Conservation (phyloP, 345 rosid species). For the Ceriops decandra region DNA sequence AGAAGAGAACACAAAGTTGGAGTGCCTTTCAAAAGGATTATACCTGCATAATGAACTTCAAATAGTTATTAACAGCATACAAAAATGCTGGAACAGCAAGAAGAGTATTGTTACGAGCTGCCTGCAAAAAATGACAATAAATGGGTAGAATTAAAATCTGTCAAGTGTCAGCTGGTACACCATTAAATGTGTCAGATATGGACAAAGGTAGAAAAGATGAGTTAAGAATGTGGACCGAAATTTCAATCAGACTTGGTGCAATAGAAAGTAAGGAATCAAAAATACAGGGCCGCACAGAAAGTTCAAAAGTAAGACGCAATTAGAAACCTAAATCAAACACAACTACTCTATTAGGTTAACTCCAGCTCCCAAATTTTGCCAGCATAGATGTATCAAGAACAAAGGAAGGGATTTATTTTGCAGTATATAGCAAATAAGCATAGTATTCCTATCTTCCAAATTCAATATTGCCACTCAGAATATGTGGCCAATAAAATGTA, state of each 20-base stretch:
- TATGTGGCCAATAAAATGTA: background rate
- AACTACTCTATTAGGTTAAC: background rate
- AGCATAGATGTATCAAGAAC: background rate
- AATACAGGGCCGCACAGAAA: background rate
- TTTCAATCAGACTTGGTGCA: background rate
- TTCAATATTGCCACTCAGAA: conserved; percentile 2
- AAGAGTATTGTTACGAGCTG: conserved; percentile 89
- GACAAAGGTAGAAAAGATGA: background rate
- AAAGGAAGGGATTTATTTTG: background rate
- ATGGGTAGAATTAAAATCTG: conserved; percentile 11
- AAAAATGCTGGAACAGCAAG: conserved; percentile 93
- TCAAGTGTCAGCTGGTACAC: background rate
- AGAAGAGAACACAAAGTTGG: background rate
- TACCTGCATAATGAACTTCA: conserved; percentile 99
- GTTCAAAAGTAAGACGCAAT: background rate
- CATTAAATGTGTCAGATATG: background rate
- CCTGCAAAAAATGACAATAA: conserved; percentile 48
- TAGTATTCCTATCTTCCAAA: background rate
- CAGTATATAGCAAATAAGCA: background rate
- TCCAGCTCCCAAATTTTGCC: background rate
- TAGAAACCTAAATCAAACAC: background rate
- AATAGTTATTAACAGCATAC: conserved; percentile 88
- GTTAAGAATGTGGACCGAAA: background rate
- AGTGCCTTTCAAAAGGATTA: background rate
- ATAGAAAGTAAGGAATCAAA: background rate